Conservation (phyloP, 2,329 filamentous ascomycete genomes). For the Neofusicoccum parvum region DNA sequence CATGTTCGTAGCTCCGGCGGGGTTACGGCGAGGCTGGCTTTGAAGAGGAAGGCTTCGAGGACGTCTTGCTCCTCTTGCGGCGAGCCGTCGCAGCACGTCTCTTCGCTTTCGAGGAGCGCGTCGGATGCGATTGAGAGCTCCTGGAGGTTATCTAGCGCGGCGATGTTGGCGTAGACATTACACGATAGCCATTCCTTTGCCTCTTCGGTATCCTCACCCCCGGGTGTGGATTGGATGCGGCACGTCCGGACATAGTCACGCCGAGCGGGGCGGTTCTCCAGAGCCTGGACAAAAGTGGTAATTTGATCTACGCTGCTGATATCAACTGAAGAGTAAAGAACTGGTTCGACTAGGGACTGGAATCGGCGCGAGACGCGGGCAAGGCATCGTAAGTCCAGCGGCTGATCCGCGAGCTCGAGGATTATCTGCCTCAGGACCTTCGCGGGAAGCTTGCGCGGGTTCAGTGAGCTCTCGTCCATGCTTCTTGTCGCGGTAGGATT, state of each 20-base stretch:
- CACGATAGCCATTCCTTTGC: not conserved
- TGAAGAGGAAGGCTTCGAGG: not conserved
- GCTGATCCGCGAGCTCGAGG: not conserved
- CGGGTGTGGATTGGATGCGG: not conserved
- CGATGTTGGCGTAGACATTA: not conserved
- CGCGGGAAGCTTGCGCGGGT: not conserved
- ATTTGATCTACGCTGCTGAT: not conserved
- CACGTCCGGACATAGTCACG: not conserved
- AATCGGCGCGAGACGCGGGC: not conserved
- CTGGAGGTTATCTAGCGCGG: not conserved
- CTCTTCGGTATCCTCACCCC: not conserved
- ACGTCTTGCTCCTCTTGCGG: constrained; percentile 1
- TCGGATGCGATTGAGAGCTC: not conserved
- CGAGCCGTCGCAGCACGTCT: not conserved
- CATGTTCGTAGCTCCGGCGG: not conserved
- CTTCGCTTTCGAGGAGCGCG: not conserved
- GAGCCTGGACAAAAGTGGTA: not conserved
- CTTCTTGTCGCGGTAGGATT: not conserved
- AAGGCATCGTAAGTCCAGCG: not conserved
- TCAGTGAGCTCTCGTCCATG: not conserved
- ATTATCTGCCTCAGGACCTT: not conserved
- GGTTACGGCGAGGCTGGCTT: not conserved
- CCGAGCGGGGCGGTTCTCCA: not conserved
- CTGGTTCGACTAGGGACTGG: not conserved
- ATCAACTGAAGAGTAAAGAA: not conserved